Conservation (phyloP, 495 filamentous ascomycete species). For the Penicillium paxilli region DNA sequence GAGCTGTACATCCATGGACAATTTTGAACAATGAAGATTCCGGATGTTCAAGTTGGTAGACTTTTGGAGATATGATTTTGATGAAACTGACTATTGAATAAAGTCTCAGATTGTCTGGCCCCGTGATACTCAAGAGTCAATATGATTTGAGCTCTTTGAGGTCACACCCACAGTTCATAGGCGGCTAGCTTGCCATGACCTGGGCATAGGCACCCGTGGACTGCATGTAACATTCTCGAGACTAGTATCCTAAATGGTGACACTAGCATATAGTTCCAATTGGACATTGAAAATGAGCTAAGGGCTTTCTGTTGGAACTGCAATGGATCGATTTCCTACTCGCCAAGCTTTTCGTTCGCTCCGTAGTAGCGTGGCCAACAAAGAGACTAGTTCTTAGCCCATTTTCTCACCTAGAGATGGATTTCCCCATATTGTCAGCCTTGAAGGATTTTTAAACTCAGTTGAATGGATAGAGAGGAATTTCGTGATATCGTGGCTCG, state of each 20-base stretch:
- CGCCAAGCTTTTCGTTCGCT: not conserved
- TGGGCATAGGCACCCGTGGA: no score
- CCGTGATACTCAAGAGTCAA: not conserved
- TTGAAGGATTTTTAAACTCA: not conserved
- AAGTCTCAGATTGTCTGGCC: not conserved
- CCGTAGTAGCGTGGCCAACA: slow-evolving; percentile 11
- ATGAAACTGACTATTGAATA: not conserved
- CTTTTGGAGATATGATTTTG: not conserved
- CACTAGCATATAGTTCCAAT: not conserved
- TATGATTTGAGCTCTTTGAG: not conserved
- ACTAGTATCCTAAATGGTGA: slow-evolving; percentile 7
- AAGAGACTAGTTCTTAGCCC: slow-evolving; percentile 19
- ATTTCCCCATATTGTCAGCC: not conserved
- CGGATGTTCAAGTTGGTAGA: no score
- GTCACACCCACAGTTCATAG: slow-evolving; percentile 4
- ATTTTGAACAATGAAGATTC: no score
- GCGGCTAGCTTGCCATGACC: slow-evolving; percentile 8
- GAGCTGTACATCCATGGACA: no score
- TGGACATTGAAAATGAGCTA: not conserved
- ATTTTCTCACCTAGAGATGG: no score
- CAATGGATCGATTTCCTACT: not conserved
- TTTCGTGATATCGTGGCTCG: not conserved
- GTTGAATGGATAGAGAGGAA: not conserved
- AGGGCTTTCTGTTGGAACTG: not conserved
- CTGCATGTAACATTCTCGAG: slow-evolving; percentile 13